A percentile compares a stretch with the other conserved stretches of the same genome.
phyloP scores from a whole-genome alignment of 2,329 filamentous ascomycete genomes.

The Cadophora sp. region DNA sequence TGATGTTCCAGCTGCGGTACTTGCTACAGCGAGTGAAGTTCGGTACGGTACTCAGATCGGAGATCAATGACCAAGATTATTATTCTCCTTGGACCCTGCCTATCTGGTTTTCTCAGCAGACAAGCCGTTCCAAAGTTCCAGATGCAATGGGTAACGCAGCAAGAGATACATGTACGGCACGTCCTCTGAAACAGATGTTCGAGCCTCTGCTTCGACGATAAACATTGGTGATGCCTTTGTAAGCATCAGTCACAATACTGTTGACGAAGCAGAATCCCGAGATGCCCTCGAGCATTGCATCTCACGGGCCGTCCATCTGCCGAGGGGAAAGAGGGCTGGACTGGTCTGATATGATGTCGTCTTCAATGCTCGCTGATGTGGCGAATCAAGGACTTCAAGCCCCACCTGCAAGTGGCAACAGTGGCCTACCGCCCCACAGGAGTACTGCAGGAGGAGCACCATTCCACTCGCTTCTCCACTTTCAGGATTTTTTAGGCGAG shows the following conservation, averaged over 20 bases:
- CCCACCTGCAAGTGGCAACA: background rate
- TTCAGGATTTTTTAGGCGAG: background rate
- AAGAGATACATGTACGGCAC: conserved; percentile 5
- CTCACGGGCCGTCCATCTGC: conserved; percentile 16
- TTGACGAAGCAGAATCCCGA: background rate
- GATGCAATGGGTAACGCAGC: background rate
- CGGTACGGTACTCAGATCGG: conserved; percentile 8
- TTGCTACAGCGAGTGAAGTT: conserved; percentile 1
- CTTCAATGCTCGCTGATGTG: background rate
- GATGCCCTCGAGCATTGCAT: background rate
- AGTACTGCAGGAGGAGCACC: too few species aligned
- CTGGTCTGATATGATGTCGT: conserved; percentile 5
- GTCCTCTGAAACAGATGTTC: conserved; percentile 12
- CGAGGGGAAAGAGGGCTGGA: background rate
- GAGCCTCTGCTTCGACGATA: conserved; percentile 7
- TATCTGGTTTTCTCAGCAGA: background rate
- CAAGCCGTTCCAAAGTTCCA: conserved; percentile 11
- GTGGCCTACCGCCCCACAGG: conserved; percentile 8
- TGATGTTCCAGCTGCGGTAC: background rate
- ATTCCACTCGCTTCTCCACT: background rate
- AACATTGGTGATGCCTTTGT: conserved; percentile 12
- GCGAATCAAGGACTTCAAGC: conserved; percentile 1
- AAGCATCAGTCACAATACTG: conserved; percentile 15
- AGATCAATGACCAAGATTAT: conserved; percentile 12
- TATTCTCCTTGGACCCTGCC: conserved; percentile 1